Evolutionary conservation across 2,329 filamentous ascomycete genomes (phyloP).

Genomic region (Rosellinia necatrix): DNA sequence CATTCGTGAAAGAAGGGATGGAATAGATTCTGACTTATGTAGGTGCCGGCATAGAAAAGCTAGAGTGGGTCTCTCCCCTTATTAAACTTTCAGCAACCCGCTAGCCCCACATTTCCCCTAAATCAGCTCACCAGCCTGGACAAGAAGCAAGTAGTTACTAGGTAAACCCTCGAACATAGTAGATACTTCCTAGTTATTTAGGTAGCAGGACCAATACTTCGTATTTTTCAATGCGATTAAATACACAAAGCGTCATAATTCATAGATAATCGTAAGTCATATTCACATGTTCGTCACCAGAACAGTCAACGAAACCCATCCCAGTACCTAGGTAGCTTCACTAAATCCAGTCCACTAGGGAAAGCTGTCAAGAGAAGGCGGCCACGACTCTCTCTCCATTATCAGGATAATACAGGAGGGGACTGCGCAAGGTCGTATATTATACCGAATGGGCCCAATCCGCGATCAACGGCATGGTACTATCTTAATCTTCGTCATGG

Average conservation of each 20-base stretch:
- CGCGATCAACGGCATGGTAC: not conserved
- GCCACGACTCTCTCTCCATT: not conserved
- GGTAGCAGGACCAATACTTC: not conserved
- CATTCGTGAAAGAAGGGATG: not conserved
- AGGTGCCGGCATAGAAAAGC: not conserved
- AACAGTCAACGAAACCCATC: not conserved
- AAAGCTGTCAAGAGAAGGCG: not conserved
- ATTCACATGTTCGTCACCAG: constrained; percentile 18
- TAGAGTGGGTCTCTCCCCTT: constrained; percentile 1
- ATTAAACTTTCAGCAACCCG: not conserved
- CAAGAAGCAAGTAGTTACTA: no score
- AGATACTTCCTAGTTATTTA: no score
- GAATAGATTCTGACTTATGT: no score
- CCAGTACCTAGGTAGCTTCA: not conserved
- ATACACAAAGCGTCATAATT: constrained; percentile 4
- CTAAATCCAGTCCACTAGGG: not conserved
- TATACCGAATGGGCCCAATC: not conserved
- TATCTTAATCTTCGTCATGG: not conserved
- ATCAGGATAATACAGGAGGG: not conserved
- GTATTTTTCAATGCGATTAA: not conserved
- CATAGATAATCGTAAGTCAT: constrained; percentile 20
- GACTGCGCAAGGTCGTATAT: not conserved
- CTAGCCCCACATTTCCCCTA: constrained; percentile 8
- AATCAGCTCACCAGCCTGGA: no score
- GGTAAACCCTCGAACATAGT: no score